Conservation (phyloP, 1,284 basidiomycete species). For the Sanguinoderma infundibulare region DNA sequence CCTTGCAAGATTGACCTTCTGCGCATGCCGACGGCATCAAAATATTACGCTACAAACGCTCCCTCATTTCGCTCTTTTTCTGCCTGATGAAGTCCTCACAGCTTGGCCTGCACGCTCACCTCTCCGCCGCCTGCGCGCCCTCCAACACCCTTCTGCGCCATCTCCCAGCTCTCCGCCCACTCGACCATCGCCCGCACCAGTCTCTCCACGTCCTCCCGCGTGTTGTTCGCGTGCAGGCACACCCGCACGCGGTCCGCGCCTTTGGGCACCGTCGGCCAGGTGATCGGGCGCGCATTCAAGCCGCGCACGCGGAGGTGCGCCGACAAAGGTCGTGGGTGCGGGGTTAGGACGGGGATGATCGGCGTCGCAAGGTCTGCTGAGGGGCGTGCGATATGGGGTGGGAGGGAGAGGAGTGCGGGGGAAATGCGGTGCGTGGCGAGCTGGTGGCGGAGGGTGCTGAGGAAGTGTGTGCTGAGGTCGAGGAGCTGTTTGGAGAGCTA, state of each 20-base stretch:
- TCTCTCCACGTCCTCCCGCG: slow-evolving; percentile 61
- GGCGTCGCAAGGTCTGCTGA: slow-evolving; percentile 49
- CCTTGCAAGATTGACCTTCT: slow-evolving; percentile 55
- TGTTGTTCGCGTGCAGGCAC: slow-evolving; percentile 83
- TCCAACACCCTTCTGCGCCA: slow-evolving; percentile 11
- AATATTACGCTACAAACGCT: no score
- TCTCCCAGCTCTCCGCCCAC: slow-evolving; percentile 35
- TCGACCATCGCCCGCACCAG: slow-evolving; percentile 45
- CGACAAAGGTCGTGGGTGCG: slow-evolving; percentile 73
- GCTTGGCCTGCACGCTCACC: slow-evolving; percentile 20
- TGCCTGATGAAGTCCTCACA: no score
- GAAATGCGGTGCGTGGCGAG: slow-evolving; percentile 43
- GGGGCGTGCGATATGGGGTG: slow-evolving; percentile 38
- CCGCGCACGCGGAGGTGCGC: slow-evolving; percentile 63
- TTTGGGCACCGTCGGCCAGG: slow-evolving; percentile 84
- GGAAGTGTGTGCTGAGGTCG: slow-evolving; percentile 43
- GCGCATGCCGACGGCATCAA: no score
- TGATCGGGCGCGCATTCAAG: slow-evolving; percentile 80
- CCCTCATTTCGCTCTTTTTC: no score
- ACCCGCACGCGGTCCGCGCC: slow-evolving; percentile 84
- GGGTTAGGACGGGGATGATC: slow-evolving; percentile 87
- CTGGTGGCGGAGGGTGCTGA: slow-evolving; percentile 39
- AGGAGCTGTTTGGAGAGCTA: slow-evolving; percentile 50
- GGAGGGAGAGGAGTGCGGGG: slow-evolving; percentile 46
- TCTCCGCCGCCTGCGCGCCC: background rate